A percentile compares a stretch with the other conserved stretches of the same genome.
phyloP scores from a whole-genome alignment of 164 flowering plant species.

The Houttuynia cordata region DNA sequence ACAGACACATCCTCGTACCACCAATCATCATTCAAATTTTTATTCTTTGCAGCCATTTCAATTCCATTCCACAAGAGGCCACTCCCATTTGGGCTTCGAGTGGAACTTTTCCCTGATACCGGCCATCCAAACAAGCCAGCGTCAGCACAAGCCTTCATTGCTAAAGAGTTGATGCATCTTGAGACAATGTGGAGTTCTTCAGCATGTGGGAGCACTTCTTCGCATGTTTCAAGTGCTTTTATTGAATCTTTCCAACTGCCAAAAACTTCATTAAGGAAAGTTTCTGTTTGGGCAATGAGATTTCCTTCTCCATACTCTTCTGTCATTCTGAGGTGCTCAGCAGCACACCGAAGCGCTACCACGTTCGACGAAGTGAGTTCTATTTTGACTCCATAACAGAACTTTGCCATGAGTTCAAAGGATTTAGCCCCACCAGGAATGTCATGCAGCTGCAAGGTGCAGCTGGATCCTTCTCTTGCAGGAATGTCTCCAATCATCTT shows the following conservation, averaged over 20 bases:
- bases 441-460: slow-evolving; percentile 43
- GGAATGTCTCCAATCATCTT: slow-evolving; percentile 28
- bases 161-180: slow-evolving; percentile 63
- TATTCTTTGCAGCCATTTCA: slow-evolving; percentile 18
- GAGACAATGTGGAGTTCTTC: slow-evolving; percentile 60
- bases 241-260: slow-evolving; percentile 52
- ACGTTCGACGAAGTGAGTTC: slow-evolving; percentile 54
- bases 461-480: slow-evolving; percentile 18
- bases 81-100: slow-evolving; percentile 18
- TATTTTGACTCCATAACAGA: slow-evolving; percentile 61
- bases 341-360: slow-evolving; percentile 57
- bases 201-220: slow-evolving; percentile 50
- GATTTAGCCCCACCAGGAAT: slow-evolving; percentile 70
- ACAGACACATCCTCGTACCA: slow-evolving; percentile 62
- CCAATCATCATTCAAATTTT: slow-evolving; percentile 40
- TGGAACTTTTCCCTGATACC: slow-evolving; percentile 11
- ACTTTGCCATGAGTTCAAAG: slow-evolving; percentile 54
- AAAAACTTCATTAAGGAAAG: slow-evolving; percentile 44
- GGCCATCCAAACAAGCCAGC: slow-evolving; percentile 47
- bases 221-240: slow-evolving; percentile 55
- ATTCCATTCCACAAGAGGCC: slow-evolving; percentile 56
- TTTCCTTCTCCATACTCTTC: slow-evolving; percentile 62
- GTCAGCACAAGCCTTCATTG: slow-evolving; percentile 61
- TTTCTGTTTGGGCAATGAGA: slow-evolving; percentile 45
- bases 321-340: slow-evolving; percentile 58